Conservation (phyloP, 495 filamentous ascomycete genomes). For the Penicillium arizonense region DNA sequence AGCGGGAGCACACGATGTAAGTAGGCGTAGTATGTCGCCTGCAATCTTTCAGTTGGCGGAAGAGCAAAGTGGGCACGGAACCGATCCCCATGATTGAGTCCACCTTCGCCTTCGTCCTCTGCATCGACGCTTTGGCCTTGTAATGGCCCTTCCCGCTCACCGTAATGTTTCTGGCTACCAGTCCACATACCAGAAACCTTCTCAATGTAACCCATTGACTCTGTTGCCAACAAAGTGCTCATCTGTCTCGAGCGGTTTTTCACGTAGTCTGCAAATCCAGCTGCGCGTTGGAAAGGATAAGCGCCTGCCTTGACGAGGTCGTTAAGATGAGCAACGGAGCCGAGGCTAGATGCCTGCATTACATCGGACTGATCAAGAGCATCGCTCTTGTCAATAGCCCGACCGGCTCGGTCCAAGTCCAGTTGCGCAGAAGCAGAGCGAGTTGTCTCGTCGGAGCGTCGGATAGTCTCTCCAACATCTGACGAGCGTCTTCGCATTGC, state of each 20-base stretch:
- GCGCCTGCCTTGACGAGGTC: conserved; percentile 71
- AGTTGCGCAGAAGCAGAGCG: conserved; percentile 26
- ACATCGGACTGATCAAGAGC: conserved; percentile 20
- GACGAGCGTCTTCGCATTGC: conserved; percentile 34
- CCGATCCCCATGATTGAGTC: conserved; percentile 63
- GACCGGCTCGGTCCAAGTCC: background rate
- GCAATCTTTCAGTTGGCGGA: conserved; percentile 78
- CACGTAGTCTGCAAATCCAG: conserved; percentile 80
- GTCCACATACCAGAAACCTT: conserved; percentile 98
- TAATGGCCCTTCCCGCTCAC: conserved; percentile 66
- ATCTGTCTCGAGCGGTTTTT: conserved; percentile 74
- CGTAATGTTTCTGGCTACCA: conserved; percentile 86
- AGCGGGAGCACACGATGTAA: conserved; percentile 85
- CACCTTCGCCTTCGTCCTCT: conserved; percentile 58
- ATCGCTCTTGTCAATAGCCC: conserved; percentile 9
- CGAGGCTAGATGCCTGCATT: conserved; percentile 5
- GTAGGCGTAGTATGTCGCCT: conserved; percentile 87
- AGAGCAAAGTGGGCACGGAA: conserved; percentile 91
- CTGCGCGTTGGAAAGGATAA: conserved; percentile 83
- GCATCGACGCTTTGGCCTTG: conserved; percentile 62
- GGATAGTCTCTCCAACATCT: conserved; percentile 20
- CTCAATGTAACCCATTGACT: conserved; percentile 96
- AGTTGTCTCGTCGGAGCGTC: conserved; percentile 45
- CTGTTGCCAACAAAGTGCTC: conserved; percentile 81
- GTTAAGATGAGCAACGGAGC: conserved; percentile 13